phyloP scores from a whole-genome alignment of 768 basidiomycete species.

The Cyathus striatus region DNA sequence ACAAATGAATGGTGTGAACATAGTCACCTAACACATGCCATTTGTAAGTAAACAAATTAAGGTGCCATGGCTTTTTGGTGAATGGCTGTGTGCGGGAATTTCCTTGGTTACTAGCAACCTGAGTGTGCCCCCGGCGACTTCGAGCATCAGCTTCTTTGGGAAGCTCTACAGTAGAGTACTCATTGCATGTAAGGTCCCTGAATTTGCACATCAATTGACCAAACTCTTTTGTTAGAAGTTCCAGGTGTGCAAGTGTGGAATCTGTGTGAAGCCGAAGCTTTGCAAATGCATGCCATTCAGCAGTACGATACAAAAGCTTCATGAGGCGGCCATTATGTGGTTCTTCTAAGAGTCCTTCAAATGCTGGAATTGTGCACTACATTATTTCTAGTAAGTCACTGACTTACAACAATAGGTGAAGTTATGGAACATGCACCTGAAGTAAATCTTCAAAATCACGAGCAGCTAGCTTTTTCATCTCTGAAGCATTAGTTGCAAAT shows the following conservation, averaged over 20 bases:
- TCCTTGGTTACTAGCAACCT: background rate
- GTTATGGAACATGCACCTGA: slow-evolving; percentile 18
- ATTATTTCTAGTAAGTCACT: background rate
- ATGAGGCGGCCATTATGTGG: background rate
- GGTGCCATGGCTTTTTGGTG: no score
- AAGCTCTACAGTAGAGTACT: background rate
- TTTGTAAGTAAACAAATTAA: background rate
- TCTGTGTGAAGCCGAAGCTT: background rate
- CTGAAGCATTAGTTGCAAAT: slow-evolving; percentile 23
- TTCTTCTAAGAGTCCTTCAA: background rate
- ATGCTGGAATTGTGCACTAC: background rate
- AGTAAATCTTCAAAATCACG: slow-evolving; percentile 33
- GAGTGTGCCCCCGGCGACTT: background rate
- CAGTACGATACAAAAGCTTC: background rate
- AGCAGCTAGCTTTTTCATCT: slow-evolving; percentile 26
- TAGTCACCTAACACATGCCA: background rate
- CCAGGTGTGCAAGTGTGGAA: background rate
- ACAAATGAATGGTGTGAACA: background rate
- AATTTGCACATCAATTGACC: background rate
- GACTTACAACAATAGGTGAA: background rate
- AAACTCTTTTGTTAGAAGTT: background rate
- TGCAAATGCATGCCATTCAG: background rate
- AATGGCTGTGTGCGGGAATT: no score
- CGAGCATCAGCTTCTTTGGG: background rate
- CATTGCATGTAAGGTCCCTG: background rate